Evolutionary conservation across 2,329 filamentous ascomycete genomes (phyloP), one percentile per base, ranked within the genome.

Genomic region (Aspergillus phoenicis): DNA sequence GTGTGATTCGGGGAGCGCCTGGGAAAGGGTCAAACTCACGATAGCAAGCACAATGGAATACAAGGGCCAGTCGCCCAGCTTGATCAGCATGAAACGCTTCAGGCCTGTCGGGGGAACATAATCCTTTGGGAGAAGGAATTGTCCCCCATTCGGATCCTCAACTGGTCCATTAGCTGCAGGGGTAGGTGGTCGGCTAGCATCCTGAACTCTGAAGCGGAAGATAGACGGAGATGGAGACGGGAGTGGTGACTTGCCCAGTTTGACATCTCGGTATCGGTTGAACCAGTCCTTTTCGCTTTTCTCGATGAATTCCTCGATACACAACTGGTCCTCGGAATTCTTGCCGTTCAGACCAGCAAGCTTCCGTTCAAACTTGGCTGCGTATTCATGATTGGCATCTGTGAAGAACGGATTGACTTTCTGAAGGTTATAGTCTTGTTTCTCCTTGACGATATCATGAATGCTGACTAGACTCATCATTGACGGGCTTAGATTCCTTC

Each of bases 251-350:
- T 56, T 56, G 39, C 83, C 84, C 61, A 87, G 81, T 71, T 84
- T 85, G 45, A 83, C 85, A 61, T 85, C 79, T 52, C 85, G 79
- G 70, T 86, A 83, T 20, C 81, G 75, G 57, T 80, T 77, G 68
- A 87, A 89, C 87, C 87, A 89, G 64, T 86, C 81, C 77, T 88
- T 89, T 73, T 89, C 86, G 17, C 84, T 86, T 68, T 85, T 85
- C 62, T 84, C 82, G 17, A 89, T 76, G 69, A 84, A 89, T 28
- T 85, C 81, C 67, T 89, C 87, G 59, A 89, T 87, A 68, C 87
- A 89, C 7, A 88, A 76, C 26, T 83, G 77, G 2, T 75, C 80
- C 61, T 85, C 81, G 0, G 85, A 88, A 61, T 83, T 87, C 64
- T 81, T 79, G n/a, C 82, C 85, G 48, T 76, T 82, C n/a, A 89